Evolutionary conservation across 192 early-diverging fungal genomes (phyloP), one percentile per base, ranked within the genome.

Genomic region (Umbelopsis sp.): DNA sequence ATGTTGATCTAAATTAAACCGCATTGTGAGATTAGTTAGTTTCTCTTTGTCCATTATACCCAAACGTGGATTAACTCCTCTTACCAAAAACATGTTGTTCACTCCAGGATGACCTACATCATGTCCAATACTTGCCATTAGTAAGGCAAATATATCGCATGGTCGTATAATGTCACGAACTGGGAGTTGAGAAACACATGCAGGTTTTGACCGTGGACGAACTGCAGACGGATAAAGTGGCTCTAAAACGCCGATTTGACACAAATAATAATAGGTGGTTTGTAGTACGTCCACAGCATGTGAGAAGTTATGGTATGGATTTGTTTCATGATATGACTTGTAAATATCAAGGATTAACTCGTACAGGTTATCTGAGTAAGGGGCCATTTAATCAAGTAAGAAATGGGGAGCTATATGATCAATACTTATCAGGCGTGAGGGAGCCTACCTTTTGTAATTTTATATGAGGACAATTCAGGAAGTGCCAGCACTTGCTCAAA

Each of bases 211-310:
- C 41, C 22, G 69, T 76, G 26, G 80, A 47, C 45, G 68, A 11
- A n/a, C 12, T 21, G 77, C 71, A 76, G 14, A 62, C 12, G 82
- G 67, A 54, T 66, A 56, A 34, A 73, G 68, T 20, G 73, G 68
- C 41, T 82, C 82, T 14, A 88, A 52, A 14, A 91, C 71, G 24
- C 85, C 89, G 67, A 92, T 80, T 29, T 85, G 78, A 77, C 88
- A 90, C 68, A 93, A 77, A 54, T 92, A 92, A 79, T 90, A 95
- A 76, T 90, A 92, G 49, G 94, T 92, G 50, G 91, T 89, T 75
- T 97, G 96, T 12, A 92, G 79, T n/a, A 98, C 97, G 76, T 98
- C 97, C 5, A 96, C 91, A 1, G 96, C 97, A 76, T 98, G 97
- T 26, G 89, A 86, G 79, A 95, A 93, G 82, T 98, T 98, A 83